A percentile compares a stretch with the other conserved stretches of the same genome.
Conservation (phyloP, 2,329 filamentous ascomycete genomes). For the Paraconiothyrium sp. region DNA sequence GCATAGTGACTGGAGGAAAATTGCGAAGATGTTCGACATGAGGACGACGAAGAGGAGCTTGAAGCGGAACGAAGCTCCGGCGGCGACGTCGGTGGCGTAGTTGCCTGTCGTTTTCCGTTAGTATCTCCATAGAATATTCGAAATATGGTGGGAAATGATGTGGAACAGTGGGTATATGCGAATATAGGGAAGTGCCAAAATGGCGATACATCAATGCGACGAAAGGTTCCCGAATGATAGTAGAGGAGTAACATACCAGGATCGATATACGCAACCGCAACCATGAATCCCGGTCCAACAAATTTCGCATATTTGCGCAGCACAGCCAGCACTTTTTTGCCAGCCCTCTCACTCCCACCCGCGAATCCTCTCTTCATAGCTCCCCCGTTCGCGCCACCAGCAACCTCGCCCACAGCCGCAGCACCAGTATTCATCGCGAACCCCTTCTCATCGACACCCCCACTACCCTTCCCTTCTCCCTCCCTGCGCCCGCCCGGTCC, state of each 20-base stretch:
- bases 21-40: conserved; percentile 75
- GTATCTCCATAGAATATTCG: background rate
- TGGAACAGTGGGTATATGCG: background rate
- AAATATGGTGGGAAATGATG: background rate
- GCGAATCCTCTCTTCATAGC: background rate
- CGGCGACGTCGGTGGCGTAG: conserved; percentile 75
- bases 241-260: conserved; percentile 45
- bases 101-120: conserved; percentile 59
- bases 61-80: conserved; percentile 72
- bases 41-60: conserved; percentile 74
- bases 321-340: conserved; percentile 22
- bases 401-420: conserved; percentile 8
- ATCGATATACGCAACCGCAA: conserved; percentile 61
- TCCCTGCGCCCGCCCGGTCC: conserved; percentile 12
- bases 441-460: conserved; percentile 13
- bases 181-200: background rate
- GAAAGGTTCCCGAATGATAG: background rate
- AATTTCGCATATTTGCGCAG: conserved; percentile 64
- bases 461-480: conserved; percentile 17
- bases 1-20: conserved; percentile 73
- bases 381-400: conserved; percentile 12
- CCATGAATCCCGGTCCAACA: conserved; percentile 74
- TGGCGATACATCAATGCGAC: background rate
- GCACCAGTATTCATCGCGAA: background rate
- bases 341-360: conserved; percentile 10